Conservation (phyloP, 148 eudicot genomes). For the Vaccinium myrtillus region DNA sequence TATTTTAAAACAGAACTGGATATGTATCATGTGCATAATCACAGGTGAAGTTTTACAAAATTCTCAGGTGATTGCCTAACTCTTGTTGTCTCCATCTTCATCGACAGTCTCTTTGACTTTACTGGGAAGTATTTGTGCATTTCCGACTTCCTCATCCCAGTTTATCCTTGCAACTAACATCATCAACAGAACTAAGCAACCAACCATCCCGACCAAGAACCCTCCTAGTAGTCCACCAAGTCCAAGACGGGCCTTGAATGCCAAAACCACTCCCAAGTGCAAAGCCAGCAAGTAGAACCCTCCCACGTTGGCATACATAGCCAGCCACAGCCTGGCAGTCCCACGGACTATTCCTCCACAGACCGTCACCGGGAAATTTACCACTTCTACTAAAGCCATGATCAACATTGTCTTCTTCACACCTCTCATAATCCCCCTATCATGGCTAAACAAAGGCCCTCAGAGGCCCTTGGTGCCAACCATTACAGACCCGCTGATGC, state of each 20-base stretch:
- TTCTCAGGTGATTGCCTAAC: not conserved
- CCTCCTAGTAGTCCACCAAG: slow-evolving; percentile 66
- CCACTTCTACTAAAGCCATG: slow-evolving; percentile 70
- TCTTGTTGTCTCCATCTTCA: slow-evolving; percentile 16
- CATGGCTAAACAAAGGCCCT: slow-evolving; percentile 63
- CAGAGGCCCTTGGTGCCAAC: slow-evolving; percentile 51
- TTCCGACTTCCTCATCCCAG: slow-evolving; percentile 64
- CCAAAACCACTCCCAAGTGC: slow-evolving; percentile 58
- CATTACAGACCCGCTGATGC: slow-evolving; percentile 45
- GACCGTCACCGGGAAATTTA: slow-evolving; percentile 66
- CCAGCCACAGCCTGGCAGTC: slow-evolving; percentile 74
- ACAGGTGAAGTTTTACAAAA: not conserved
- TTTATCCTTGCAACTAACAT: slow-evolving; percentile 57
- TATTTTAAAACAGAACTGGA: not conserved
- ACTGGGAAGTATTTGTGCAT: slow-evolving; percentile 53
- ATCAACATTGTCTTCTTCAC: slow-evolving; percentile 66
- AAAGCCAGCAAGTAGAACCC: slow-evolving; percentile 83
- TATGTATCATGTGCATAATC: not conserved
- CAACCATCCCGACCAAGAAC: slow-evolving; percentile 57
- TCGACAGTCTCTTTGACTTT: slow-evolving; percentile 1
- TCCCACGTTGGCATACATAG: slow-evolving; percentile 59
- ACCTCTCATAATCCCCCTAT: slow-evolving; percentile 42
- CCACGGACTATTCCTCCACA: slow-evolving; percentile 79
- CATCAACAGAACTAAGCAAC: slow-evolving; percentile 57
- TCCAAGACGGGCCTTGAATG: slow-evolving; percentile 57